Base-by-base conservation (phyloP, 441 rosid genomes). In the Geranium incanum region DNA sequence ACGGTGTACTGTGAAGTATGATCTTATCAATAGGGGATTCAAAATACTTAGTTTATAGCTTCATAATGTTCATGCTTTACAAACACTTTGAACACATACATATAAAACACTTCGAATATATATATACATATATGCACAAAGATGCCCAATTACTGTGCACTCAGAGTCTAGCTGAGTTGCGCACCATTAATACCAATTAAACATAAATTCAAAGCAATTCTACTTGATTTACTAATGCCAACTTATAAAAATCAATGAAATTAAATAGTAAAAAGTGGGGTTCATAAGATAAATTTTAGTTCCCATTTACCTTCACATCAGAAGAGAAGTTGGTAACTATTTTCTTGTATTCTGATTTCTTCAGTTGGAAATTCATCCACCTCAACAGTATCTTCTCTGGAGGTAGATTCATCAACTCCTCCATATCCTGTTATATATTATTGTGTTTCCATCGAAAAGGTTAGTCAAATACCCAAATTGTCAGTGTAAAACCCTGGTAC, bases 281-380 rank as follows among this genome's bases (percentile, higher is more conserved):
- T 39, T 52, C 37, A 23, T 75, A 36, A 67, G 72, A 6, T 16
- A 71, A 6, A 63, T 23, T 23, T 39, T 57, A 74, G 6, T 74
- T 78, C 59, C 74, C 81, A 48, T 75, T 82, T 78, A 93, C 99
- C 99, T 95, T 95, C 74, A 95, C 85, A 83, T 95, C 99, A 66
- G 97, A 81, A 55, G 99, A 88, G 79, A 95, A 95, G 81, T 95
- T 95, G 36, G 98, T 86, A 71, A 93, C 97, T 76, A 85, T 84
- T 83, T 91, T 95, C 43, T 69, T 80, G 60, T 95, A 95, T 62
- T 97, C 99, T 72, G 86, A 92, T 84, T 95, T 95, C 86, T 95
- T 93, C 77, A 95, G 79, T 80, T 95, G 99, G 74, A 87, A 89
- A 78, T 95, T 95, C 99, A 95, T 95, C 98, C 99, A 95, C 80